phyloP scores from a whole-genome alignment of 2,329 filamentous ascomycete genomes.

The Fusarium burgessii region DNA sequence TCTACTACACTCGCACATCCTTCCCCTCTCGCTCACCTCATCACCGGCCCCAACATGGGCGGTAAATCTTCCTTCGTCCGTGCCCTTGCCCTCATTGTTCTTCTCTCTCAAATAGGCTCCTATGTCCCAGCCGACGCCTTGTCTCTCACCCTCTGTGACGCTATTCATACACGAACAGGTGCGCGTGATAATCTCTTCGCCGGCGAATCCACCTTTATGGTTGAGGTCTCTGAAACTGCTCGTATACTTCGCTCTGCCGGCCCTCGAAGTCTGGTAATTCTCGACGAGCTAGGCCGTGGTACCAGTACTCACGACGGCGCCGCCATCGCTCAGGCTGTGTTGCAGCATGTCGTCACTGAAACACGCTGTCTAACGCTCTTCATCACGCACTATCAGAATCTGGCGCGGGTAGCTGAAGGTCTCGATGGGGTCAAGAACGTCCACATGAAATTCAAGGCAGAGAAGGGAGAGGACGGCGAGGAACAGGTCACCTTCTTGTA shows the following conservation, averaged over 20 bases:
- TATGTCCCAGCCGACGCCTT: constrained; percentile 87
- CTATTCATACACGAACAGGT: constrained; percentile 95
- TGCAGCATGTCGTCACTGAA: constrained; percentile 84
- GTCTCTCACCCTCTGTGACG: constrained; percentile 84
- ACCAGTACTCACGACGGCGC: constrained; percentile 97
- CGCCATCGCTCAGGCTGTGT: constrained; percentile 91
- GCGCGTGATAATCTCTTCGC: constrained; percentile 96
- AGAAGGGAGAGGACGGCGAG: constrained; percentile 61
- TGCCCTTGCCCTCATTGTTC: constrained; percentile 87
- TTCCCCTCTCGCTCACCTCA: constrained; percentile 78
- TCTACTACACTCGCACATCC: constrained; percentile 78
- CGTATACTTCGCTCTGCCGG: constrained; percentile 92
- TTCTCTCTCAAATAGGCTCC: constrained; percentile 94
- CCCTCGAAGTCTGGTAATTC: constrained; percentile 84
- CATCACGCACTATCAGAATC: constrained; percentile 96
- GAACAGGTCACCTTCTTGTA: constrained; percentile 95
- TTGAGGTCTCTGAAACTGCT: constrained; percentile 92
- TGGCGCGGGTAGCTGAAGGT: constrained; percentile 76
- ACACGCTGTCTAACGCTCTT: constrained; percentile 86
- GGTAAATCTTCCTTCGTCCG: constrained; percentile 98
- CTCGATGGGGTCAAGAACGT: constrained; percentile 84
- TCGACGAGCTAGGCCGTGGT: constrained; percentile 94
- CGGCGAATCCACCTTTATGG: constrained; percentile 97
- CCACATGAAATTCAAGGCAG: constrained; percentile 86
- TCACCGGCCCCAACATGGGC: constrained; percentile 99